Evolutionary conservation across 2,329 filamentous ascomycete species (phyloP).

Genomic region (Xylaria sp.): DNA sequence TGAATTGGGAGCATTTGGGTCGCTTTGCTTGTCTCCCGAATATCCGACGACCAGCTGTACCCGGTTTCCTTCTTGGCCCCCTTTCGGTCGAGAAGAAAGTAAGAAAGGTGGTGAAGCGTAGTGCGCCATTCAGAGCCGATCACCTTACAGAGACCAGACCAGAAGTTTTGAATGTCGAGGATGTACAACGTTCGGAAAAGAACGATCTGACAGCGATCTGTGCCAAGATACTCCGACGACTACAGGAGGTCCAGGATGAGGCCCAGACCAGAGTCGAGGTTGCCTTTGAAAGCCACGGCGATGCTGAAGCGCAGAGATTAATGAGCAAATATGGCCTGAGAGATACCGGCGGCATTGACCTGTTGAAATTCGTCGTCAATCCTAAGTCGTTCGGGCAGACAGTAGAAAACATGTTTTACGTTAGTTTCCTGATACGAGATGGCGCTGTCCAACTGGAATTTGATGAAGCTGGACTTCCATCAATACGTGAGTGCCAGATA

Average conservation of each 20-base stretch:
- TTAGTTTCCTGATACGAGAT: conserved; percentile 89
- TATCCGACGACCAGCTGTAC: conserved; percentile 68
- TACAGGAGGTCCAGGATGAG: conserved; percentile 46
- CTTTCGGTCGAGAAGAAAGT: conserved; percentile 82
- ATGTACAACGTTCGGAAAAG: conserved; percentile 70
- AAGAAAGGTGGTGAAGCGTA: conserved; percentile 64
- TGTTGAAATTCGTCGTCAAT: conserved; percentile 87
- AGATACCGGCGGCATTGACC: conserved; percentile 63
- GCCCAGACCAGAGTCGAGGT: conserved; percentile 43
- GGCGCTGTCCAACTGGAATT: conserved; percentile 68
- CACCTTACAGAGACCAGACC: conserved; percentile 68
- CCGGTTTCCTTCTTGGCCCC: conserved; percentile 82
- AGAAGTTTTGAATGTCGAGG: conserved; percentile 67
- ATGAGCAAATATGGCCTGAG: conserved; percentile 63
- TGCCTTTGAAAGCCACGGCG: conserved; percentile 40
- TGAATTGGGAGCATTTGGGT: conserved; percentile 84
- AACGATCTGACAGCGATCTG: conserved; percentile 77
- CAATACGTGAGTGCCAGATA: conserved; percentile 61
- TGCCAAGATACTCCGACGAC: conserved; percentile 61
- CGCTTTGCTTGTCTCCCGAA: conserved; percentile 68
- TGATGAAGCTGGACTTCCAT: conserved; percentile 70
- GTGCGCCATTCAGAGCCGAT: conserved; percentile 63
- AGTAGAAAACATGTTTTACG: conserved; percentile 94
- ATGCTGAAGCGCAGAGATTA: conserved; percentile 44
- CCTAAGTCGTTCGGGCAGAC: conserved; percentile 88